Evolutionary conservation across 2,329 filamentous ascomycete species (phyloP).

Genomic region (Pezicula carpinea): DNA sequence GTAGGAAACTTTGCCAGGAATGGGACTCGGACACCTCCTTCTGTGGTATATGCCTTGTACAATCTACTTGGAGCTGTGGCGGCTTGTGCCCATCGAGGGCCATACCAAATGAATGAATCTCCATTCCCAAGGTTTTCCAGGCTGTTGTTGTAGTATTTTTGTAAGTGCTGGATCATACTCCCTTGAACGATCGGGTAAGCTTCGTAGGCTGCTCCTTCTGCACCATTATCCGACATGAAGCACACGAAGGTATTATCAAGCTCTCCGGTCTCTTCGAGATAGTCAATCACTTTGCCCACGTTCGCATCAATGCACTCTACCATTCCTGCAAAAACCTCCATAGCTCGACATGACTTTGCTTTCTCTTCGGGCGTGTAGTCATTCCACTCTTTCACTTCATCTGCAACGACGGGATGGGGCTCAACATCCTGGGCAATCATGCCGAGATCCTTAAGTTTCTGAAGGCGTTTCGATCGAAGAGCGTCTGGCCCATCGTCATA

Average conservation of each 20-base stretch:
- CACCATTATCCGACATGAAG: slow-evolving; percentile 60
- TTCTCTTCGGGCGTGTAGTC: slow-evolving; percentile 41
- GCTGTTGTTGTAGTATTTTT: slow-evolving; percentile 53
- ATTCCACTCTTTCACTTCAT: slow-evolving; percentile 43
- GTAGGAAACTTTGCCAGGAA: slow-evolving; percentile 30
- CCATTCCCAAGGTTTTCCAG: slow-evolving; percentile 53
- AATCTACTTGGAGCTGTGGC: slow-evolving; percentile 38
- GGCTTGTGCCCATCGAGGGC: slow-evolving; percentile 48
- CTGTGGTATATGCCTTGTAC: slow-evolving; percentile 39
- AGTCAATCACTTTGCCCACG: slow-evolving; percentile 52
- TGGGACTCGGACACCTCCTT: slow-evolving; percentile 33
- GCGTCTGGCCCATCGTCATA: slow-evolving; percentile 57
- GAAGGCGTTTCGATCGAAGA: slow-evolving; percentile 47
- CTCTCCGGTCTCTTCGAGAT: slow-evolving; percentile 50
- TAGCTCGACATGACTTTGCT: slow-evolving; percentile 44
- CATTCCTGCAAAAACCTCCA: slow-evolving; percentile 61
- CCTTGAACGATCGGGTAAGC: slow-evolving; percentile 52
- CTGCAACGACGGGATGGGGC: slow-evolving; percentile 44
- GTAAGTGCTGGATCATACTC: slow-evolving; percentile 46
- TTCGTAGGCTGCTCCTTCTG: slow-evolving; percentile 54
- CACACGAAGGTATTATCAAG: slow-evolving; percentile 59
- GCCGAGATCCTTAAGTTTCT: slow-evolving; percentile 51
- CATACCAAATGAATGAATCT: slow-evolving; percentile 57
- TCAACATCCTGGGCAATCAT: slow-evolving; percentile 47
- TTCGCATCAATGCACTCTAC: slow-evolving; percentile 57